phyloP scores from a whole-genome alignment of 169 alveolate genomes.

The Perkinsus olseni region DNA sequence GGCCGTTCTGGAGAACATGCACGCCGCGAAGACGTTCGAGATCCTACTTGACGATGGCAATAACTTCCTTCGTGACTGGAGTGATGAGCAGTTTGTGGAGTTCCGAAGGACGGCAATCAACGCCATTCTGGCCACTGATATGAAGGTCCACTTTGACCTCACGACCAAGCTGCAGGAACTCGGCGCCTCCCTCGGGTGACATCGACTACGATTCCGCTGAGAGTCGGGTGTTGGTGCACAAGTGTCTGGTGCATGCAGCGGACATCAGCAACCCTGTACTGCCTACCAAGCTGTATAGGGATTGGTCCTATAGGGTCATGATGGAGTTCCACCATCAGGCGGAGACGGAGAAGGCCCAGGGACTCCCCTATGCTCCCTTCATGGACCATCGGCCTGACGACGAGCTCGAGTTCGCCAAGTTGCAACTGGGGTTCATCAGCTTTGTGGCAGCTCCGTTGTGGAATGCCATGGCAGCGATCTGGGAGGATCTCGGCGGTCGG shows the following conservation, averaged over 20 bases:
- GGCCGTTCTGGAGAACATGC: slow-evolving; percentile 31
- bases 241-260: slow-evolving; percentile 24
- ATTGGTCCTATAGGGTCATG: slow-evolving; percentile 32
- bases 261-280: slow-evolving; percentile 32
- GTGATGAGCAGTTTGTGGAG: not conserved
- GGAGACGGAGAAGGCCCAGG: not conserved
- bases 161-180: slow-evolving; percentile 17
- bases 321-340: slow-evolving; percentile 24
- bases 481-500: not conserved
- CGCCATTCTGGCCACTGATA: slow-evolving; percentile 34
- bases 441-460: not conserved
- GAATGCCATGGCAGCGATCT: not conserved
- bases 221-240: not conserved
- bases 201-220: not conserved
- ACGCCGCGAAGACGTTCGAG: slow-evolving; percentile 25
- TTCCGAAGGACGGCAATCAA: slow-evolving; percentile 14
- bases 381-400: slow-evolving; percentile 17
- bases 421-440: slow-evolving; percentile 25
- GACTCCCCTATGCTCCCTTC: not conserved
- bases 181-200: not conserved
- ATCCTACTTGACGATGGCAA: slow-evolving; percentile 8
- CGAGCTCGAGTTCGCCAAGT: slow-evolving; percentile 23
- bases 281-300: slow-evolving; percentile 14
- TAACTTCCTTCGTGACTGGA: not conserved
- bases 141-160: slow-evolving; percentile 33